Evolutionary conservation across 2,329 filamentous ascomycete genomes (phyloP).

Genomic region (Fusarium compactum): DNA sequence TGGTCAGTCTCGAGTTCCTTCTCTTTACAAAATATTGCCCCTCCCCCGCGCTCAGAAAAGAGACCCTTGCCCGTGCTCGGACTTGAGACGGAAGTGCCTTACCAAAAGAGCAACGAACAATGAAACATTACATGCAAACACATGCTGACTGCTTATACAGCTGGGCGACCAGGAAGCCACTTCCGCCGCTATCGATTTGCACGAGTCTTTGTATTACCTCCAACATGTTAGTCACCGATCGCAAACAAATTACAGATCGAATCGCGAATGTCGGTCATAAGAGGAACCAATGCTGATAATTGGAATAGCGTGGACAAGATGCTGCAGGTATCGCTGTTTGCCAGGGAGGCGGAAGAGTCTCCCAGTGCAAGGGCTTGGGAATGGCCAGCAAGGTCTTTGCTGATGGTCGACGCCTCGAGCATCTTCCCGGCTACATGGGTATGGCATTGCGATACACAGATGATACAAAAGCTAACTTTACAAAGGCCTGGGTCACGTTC

Average conservation of each 20-base stretch:
- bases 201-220: slow-evolving; percentile 78
- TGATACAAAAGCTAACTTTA: slow-evolving; percentile 25
- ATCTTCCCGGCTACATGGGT: slow-evolving; percentile 80
- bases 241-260: neutral
- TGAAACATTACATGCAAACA: slow-evolving; percentile 1
- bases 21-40: slow-evolving; percentile 18
- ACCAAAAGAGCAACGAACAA: slow-evolving; percentile 18
- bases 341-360: slow-evolving; percentile 79
- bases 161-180: slow-evolving; percentile 52
- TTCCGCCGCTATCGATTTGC: slow-evolving; percentile 72
- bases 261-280: slow-evolving; percentile 26
- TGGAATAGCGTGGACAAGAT: slow-evolving; percentile 80
- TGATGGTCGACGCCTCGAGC: slow-evolving; percentile 76
- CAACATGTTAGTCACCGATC: slow-evolving; percentile 58
- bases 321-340: slow-evolving; percentile 86
- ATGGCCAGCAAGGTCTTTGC: slow-evolving; percentile 80
- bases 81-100: slow-evolving; percentile 30
- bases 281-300: slow-evolving; percentile 34
- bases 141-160: slow-evolving; percentile 36
- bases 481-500: slow-evolving; percentile 75
- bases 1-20: slow-evolving; percentile 27
- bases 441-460: slow-evolving; percentile 8
- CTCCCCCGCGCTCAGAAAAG: slow-evolving; percentile 30
- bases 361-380: slow-evolving; percentile 90
- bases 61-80: slow-evolving; percentile 33